Conservation (phyloP, 2,329 filamentous ascomycete genomes). For the Clonostachys chloroleuca region DNA sequence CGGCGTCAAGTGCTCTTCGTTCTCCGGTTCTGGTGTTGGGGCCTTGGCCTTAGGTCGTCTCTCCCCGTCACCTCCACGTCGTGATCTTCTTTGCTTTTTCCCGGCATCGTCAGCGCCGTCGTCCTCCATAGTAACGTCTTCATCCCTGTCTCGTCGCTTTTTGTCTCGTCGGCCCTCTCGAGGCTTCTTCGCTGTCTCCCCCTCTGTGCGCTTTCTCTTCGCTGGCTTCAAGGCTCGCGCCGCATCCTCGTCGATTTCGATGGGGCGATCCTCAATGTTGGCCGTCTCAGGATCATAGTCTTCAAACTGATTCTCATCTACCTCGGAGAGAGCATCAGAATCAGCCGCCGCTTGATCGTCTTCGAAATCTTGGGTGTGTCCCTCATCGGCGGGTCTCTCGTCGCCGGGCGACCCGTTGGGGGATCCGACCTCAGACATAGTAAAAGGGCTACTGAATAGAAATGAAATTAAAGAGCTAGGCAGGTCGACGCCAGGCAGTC, state of each 20-base stretch:
- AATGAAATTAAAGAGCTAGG: conserved; percentile 2
- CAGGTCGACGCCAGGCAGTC: background rate
- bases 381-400: conserved; percentile 27
- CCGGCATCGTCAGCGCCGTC: conserved; percentile 39
- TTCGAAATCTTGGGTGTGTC: conserved; percentile 32
- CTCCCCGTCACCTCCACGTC: conserved; percentile 36
- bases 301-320: conserved; percentile 66
- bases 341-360: conserved; percentile 33
- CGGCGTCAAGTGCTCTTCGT: conserved; percentile 76
- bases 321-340: conserved; percentile 59
- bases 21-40: conserved; percentile 53
- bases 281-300: conserved; percentile 64
- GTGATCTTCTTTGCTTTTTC: conserved; percentile 40
- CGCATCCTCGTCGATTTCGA: conserved; percentile 65
- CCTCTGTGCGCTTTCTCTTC: conserved; percentile 62
- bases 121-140: conserved; percentile 42
- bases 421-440: conserved; percentile 44
- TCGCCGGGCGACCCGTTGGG: conserved; percentile 28
- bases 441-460: conserved; percentile 2
- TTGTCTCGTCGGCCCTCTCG: conserved; percentile 70
- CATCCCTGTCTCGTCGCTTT: conserved; percentile 47
- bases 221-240: conserved; percentile 59
- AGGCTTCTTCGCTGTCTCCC: conserved; percentile 66
- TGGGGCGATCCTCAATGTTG: conserved; percentile 57
- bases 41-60: conserved; percentile 41